Conservation (phyloP, 169 alveolate species). For the Plasmodium gonderi region DNA sequence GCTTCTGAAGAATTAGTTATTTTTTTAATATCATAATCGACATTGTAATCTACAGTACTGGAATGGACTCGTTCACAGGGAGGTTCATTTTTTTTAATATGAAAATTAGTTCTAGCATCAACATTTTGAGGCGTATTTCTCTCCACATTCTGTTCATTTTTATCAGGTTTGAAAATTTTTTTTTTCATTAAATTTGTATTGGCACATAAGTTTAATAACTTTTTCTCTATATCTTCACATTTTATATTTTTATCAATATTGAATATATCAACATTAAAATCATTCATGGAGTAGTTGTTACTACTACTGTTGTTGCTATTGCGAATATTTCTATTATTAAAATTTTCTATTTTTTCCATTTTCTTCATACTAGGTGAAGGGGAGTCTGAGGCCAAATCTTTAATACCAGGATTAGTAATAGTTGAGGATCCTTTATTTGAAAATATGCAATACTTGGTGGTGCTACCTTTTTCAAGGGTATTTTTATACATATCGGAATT, state of each 20-base stretch:
- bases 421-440: background rate
- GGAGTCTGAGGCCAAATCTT: background rate
- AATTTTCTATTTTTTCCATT: background rate
- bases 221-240: conserved; percentile 46
- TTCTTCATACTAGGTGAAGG: background rate
- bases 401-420: background rate
- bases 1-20: conserved; percentile 30
- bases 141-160: background rate
- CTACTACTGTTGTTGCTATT: background rate
- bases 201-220: conserved; percentile 24
- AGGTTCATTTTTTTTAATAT: background rate
- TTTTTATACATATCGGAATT: conserved; percentile 15
- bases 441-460: conserved; percentile 5
- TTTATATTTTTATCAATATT: conserved; percentile 46
- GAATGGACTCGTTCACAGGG: background rate
- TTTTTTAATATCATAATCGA: conserved; percentile 62
- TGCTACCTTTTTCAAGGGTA: conserved; percentile 9
- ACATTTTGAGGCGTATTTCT: background rate
- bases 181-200: conserved; percentile 13
- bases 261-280: conserved; percentile 40
- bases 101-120: background rate
- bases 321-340: background rate
- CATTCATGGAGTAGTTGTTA: conserved; percentile 8
- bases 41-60: background rate
- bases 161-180: background rate